Base-by-base conservation (phyloP, 495 filamentous ascomycete species). In the Penicillium turbatum region DNA sequence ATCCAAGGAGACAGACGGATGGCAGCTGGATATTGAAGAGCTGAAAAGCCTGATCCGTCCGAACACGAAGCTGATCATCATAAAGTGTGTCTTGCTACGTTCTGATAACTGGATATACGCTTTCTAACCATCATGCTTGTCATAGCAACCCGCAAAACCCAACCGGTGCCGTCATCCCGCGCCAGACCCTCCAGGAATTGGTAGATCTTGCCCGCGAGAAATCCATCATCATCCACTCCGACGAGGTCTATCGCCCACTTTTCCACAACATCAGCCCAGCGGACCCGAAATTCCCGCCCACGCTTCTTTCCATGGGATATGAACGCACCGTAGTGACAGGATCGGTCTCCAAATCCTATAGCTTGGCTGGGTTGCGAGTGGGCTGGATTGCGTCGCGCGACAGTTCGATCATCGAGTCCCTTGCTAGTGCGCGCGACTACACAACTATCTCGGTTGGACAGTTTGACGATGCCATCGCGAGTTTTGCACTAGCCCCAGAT, bases 131-230 rank as follows among this genome's bases (percentile, higher is more conserved):
- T 35, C 27, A 6, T 48, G 34, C 27, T 11, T 19, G 16, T 46
- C n/a, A 46, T 62, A 92, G 88, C 65, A 96, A 95, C 56, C 90
- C 91, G 0, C 89, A 95, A 66, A 96, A 96, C 62, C 90, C 91
- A 3, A 92, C 87, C 0, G 89, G 91, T 15, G 81, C 86, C 19
- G 82, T 87, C 24, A 83, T 87, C 37, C 81, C 86, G 0, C 80
- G 73, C 48, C 57, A 77, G 0, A 77, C 80, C 6, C 74, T 95
- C 2, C 59, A 82, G 16, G 57, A 78, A 12, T 78, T 95, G 37
- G 75, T 91, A 29, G 72, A 82, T 3, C 68, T 93, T 46, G 89
- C 89, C 5, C 68, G 72, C 21, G 65, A 74, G 32, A 73, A 79
- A 30, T 77, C 82, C 41, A 87, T 93, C 51, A 83, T 76, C 26